Conservation (phyloP, 2,329 filamentous ascomycete genomes). For the Neofusicoccum parvum region DNA sequence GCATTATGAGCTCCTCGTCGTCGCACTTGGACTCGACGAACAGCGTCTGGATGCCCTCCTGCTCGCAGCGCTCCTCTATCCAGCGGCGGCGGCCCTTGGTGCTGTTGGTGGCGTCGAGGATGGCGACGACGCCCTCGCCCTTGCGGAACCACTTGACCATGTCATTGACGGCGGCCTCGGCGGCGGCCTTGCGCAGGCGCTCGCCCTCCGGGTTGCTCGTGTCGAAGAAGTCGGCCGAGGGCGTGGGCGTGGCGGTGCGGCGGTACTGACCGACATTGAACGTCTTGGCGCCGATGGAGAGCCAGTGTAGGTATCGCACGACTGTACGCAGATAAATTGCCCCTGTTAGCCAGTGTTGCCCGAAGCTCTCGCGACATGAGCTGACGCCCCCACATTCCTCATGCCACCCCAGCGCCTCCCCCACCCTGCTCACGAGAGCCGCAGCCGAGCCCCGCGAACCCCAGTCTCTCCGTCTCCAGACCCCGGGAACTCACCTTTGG, state of each 20-base stretch:
- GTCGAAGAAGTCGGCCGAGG: conserved; percentile 94
- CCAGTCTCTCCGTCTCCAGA: conserved; percentile 10
- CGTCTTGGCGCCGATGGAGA: conserved; percentile 88
- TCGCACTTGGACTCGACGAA: conserved; percentile 98
- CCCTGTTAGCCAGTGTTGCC: background rate
- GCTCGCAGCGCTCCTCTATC: conserved; percentile 79
- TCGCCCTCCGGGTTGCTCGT: conserved; percentile 88
- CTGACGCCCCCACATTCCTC: conserved; percentile 19
- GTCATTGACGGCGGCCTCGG: conserved; percentile 87
- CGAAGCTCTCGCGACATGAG: background rate
- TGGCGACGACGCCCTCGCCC: conserved; percentile 79
- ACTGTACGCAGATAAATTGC: conserved; percentile 30
- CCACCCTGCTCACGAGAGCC: conserved; percentile 15
- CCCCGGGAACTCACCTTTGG: conserved; percentile 72
- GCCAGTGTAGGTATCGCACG: conserved; percentile 87
- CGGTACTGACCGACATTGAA: conserved; percentile 99
- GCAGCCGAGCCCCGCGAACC: conserved; percentile 9
- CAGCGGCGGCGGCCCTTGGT: conserved; percentile 87
- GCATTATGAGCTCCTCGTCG: conserved; percentile 94
- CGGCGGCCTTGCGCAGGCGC: conserved; percentile 81
- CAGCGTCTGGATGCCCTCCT: conserved; percentile 81
- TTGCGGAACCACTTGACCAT: conserved; percentile 91
- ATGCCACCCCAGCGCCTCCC: conserved; percentile 19
- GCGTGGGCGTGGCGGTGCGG: conserved; percentile 84
- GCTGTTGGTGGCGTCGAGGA: conserved; percentile 95